Conservation (phyloP, 1,284 basidiomycete species). For the Ceratobasidium sp. region DNA sequence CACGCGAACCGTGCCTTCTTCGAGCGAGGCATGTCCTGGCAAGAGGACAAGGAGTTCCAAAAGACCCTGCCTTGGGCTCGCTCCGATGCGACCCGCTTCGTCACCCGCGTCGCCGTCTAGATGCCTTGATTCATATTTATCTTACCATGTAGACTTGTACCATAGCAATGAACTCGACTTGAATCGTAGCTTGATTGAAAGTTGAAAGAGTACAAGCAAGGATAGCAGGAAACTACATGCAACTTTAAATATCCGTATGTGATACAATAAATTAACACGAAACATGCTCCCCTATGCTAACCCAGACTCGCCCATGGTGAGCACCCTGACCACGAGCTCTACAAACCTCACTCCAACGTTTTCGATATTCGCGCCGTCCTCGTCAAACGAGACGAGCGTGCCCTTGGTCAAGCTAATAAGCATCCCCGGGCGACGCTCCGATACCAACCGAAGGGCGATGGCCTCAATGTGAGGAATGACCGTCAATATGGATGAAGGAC, state of each 20-base stretch:
- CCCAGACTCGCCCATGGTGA: not conserved
- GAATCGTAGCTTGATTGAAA: not conserved
- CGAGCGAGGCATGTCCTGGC: constrained; percentile 25
- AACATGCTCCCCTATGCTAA: not conserved
- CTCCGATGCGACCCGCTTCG: constrained; percentile 29
- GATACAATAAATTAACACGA: constrained; percentile 33
- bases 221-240: constrained; percentile 32
- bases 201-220: not conserved
- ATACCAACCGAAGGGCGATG: constrained; percentile 2
- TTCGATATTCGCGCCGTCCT: constrained; percentile 4
- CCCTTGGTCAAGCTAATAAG: constrained; percentile 21
- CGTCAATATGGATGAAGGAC: constrained; percentile 4
- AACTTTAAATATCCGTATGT: constrained; percentile 36
- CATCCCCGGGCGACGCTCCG: constrained; percentile 2
- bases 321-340: constrained; percentile 5
- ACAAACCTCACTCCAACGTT: constrained; percentile 30
- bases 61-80: constrained; percentile 29
- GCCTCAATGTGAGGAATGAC: constrained; percentile 25
- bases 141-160: not conserved
- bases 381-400: constrained; percentile 25
- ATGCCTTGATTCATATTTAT: not conserved
- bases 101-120: constrained; percentile 13
- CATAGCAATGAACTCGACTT: not conserved
- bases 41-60: constrained; percentile 35
- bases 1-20: constrained; percentile 28